Evolutionary conservation across 2,329 filamentous ascomycete genomes (phyloP), one percentile per base, ranked within the genome.

Genomic region (Ascochyta koolunga): DNA sequence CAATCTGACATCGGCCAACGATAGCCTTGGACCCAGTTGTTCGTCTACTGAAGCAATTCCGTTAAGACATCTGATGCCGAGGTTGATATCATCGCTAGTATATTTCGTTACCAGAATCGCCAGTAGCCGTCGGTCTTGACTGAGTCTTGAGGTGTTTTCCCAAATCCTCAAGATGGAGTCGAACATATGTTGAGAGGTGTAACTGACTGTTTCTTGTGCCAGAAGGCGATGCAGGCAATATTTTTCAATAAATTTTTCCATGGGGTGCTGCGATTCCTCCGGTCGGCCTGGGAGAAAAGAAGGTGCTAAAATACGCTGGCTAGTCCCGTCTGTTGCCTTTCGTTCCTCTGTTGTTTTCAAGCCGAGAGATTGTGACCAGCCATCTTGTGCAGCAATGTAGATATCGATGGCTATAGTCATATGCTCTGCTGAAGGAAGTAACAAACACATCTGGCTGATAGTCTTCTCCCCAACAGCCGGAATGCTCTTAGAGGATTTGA

Each of bases 151-250:
- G 15, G 59, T 57, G 4, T 16, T 35, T 19, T 60, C 44, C 68
- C 68, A 72, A 8, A 69, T 44, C 3, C 50, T 35, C 3, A 68
- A 19, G 0, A 71, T 48, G 4, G 55, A 37, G 16, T 60, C 55
- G 6, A 71, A 54, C 1, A 56, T 60, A 4, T 46, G 41, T 29
- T 60, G 52, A n/a, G 56, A 59, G 19, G 36, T 35, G 35, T 36
- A 24, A 6, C 21, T 43, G 5, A 65, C 46, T 3, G 31, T 36
- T 15, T 50, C 57, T 10, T 38, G 48, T 16, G 55, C 47, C 1
- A 68, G 51, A 1, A 70, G 45, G 3, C 43, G 59, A 29, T 67
- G 51, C 7, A 61, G 50, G 31, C 57, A 65, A 39, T 57, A 62
- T 5, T 59, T 49, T 52, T 65, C 64, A 15, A 67, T 54, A 5